These are phyloP conservation scores for Claviceps pazoutovae DNA, from an alignment of 2,329 filamentous ascomycete species.

Conservation along the genomic window DNA sequence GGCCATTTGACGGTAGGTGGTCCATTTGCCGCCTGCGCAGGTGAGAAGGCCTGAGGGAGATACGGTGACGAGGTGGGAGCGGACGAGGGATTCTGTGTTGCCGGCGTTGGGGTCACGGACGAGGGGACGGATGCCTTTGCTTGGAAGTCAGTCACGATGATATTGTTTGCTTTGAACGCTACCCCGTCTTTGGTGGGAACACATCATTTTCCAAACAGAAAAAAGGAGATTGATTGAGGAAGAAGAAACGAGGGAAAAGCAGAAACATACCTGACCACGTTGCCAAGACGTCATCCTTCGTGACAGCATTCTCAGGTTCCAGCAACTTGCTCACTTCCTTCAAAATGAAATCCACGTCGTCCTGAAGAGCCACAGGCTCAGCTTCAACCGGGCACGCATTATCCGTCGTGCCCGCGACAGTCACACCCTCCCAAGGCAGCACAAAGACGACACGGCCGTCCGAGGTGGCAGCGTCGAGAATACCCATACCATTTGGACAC, in stretches of 20 bases:
- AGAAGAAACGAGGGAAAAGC: background rate
- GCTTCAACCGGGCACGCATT: conserved; percentile 53
- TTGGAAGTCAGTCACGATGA: background rate
- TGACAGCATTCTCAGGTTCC: conserved; percentile 60
- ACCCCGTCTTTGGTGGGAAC: no score
- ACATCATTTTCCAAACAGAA: no score
- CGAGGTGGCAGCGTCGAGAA: conserved; percentile 69
- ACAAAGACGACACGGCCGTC: conserved; percentile 85
- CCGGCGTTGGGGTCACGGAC: conserved; percentile 69
- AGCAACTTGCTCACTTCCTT: conserved; percentile 65
- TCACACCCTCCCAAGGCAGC: conserved; percentile 75
- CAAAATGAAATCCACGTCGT: conserved; percentile 73
- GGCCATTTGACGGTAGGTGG: conserved; percentile 79
- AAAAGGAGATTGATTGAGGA: background rate
- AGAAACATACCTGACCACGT: conserved; percentile 56
- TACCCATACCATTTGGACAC: conserved; percentile 66
- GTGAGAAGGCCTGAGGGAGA: conserved; percentile 65
- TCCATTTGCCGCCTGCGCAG: conserved; percentile 78
- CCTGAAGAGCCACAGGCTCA: conserved; percentile 58
- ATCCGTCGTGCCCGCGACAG: conserved; percentile 73
- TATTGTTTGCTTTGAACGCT: no score
- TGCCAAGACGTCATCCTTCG: conserved; percentile 61
- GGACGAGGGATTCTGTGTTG: conserved; percentile 71
- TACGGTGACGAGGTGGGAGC: conserved; percentile 65
- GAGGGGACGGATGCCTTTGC: conserved; percentile 52